Evolutionary conservation across 805 yeast species (phyloP).

Genomic region (Saitoella complicata): DNA sequence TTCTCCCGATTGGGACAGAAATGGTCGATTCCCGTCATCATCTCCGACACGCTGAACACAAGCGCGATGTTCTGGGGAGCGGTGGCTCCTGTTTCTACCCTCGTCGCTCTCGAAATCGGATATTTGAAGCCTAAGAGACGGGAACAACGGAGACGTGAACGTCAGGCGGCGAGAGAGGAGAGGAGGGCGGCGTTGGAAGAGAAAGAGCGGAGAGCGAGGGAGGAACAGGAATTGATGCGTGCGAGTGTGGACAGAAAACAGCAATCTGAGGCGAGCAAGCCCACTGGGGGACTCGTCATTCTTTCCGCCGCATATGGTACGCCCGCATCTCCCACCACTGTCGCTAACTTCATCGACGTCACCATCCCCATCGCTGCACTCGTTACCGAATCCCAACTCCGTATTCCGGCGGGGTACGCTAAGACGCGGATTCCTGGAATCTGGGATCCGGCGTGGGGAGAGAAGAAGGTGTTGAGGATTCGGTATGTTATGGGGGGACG

Average conservation of each 20-base stretch:
- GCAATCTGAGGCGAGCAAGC: background rate
- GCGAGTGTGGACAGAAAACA: background rate
- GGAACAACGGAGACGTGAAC: background rate
- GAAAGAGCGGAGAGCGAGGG: background rate
- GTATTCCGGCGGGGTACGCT: background rate
- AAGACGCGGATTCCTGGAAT: background rate
- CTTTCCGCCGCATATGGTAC: background rate
- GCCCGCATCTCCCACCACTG: background rate
- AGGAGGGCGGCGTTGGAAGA: background rate
- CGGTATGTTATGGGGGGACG: no score
- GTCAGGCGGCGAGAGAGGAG: background rate
- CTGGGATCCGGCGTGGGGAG: no score
- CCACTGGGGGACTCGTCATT: background rate
- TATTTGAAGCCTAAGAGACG: background rate
- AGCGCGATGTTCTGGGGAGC: background rate
- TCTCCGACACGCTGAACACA: background rate
- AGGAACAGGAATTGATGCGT: background rate
- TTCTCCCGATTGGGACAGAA: background rate
- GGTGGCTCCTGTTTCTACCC: background rate
- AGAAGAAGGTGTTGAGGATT: no score
- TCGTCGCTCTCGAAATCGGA: background rate
- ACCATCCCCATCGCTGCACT: background rate
- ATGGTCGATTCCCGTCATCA: background rate
- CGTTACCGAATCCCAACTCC: background rate
- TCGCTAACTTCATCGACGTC: background rate